Evolutionary conservation across 2,329 filamentous ascomycete species (phyloP).

Genomic region (Chaetoscypha palmicola): DNA sequence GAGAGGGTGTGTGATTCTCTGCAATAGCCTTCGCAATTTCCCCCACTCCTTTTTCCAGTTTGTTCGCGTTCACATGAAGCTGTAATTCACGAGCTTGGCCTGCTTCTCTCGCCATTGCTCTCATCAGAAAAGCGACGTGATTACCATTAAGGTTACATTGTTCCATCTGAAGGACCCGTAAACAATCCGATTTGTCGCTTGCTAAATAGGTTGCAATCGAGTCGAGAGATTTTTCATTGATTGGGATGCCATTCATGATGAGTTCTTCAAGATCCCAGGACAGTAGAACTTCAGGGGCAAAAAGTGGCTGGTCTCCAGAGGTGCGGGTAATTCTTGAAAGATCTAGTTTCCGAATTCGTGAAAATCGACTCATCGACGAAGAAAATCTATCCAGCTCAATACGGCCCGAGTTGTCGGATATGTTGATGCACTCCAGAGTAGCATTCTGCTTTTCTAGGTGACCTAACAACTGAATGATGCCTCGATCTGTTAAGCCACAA

Average conservation of each 20-base stretch:
- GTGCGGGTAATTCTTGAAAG: constrained; percentile 58
- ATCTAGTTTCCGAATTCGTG: constrained; percentile 58
- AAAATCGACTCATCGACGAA: constrained; percentile 59
- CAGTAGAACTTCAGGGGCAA: constrained; percentile 57
- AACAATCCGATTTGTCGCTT: constrained; percentile 50
- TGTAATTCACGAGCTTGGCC: constrained; percentile 51
- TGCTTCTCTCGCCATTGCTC: constrained; percentile 49
- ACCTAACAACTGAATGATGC: constrained; percentile 55
- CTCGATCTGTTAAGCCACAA: constrained; percentile 52
- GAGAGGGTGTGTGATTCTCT: constrained; percentile 49
- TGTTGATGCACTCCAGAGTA: constrained; percentile 59
- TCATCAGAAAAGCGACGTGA: constrained; percentile 58
- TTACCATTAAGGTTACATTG: constrained; percentile 59
- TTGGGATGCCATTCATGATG: constrained; percentile 53
- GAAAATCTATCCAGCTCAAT: constrained; percentile 59
- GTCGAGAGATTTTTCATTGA: constrained; percentile 58
- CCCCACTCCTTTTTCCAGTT: constrained; percentile 43
- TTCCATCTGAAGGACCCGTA: constrained; percentile 57
- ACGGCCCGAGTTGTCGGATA: constrained; percentile 60
- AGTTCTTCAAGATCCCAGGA: constrained; percentile 62
- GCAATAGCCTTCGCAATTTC: constrained; percentile 46
- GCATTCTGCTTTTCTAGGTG: constrained; percentile 57
- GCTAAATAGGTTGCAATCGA: constrained; percentile 58
- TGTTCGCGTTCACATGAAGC: constrained; percentile 54
- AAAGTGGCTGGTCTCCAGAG: constrained; percentile 55